Evolutionary conservation across 2,329 filamentous ascomycete genomes (phyloP).

Genomic region (Cadophora gregata): DNA sequence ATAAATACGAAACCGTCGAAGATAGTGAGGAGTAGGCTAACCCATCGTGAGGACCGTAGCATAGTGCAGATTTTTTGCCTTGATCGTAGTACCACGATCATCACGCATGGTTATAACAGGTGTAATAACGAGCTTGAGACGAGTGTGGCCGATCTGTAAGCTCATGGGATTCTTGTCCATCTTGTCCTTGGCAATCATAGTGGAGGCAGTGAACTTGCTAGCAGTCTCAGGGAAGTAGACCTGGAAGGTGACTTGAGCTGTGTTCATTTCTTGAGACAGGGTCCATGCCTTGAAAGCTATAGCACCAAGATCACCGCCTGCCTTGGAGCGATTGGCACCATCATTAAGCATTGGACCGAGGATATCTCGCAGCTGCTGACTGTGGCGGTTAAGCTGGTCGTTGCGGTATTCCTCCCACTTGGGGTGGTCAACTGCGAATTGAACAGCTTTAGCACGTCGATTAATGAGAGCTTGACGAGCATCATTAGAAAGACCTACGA

Average conservation of each 20-base stretch:
- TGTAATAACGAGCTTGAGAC: constrained; percentile 60
- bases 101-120: constrained; percentile 61
- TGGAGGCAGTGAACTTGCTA: constrained; percentile 54
- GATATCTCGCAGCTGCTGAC: constrained; percentile 49
- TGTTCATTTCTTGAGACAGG: constrained; percentile 53
- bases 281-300: constrained; percentile 38
- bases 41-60: constrained; percentile 39
- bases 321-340: constrained; percentile 44
- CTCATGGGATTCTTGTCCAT: constrained; percentile 48
- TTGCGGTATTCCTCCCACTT: constrained; percentile 42
- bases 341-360: constrained; percentile 51
- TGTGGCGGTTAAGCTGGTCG: constrained; percentile 31
- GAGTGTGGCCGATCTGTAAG: constrained; percentile 57
- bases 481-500: constrained; percentile 33
- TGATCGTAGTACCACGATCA: constrained; percentile 45
- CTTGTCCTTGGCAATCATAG: constrained; percentile 53
- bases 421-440: constrained; percentile 47
- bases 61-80: constrained; percentile 38
- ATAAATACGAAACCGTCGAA: not conserved
- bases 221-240: constrained; percentile 58
- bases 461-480: constrained; percentile 46
- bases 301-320: constrained; percentile 48
- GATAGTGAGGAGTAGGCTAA: constrained; percentile 18
- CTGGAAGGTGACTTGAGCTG: constrained; percentile 49
- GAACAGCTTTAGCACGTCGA: constrained; percentile 46